Conservation (phyloP, 345 rosid genomes). For the Psidium friedrichsthalianum region DNA sequence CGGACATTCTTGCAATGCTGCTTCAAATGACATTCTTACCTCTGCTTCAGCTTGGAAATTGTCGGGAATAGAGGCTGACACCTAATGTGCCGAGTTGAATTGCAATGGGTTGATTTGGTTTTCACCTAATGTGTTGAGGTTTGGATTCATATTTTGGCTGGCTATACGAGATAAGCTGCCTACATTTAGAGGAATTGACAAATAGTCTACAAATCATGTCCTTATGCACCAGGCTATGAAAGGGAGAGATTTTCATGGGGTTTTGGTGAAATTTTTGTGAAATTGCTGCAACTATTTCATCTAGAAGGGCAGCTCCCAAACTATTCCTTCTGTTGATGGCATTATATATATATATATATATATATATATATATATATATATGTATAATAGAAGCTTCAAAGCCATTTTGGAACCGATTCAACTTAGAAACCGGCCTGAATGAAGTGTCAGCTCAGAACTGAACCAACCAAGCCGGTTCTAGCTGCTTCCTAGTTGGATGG, state of each 20-base stretch:
- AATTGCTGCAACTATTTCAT: background rate
- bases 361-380: no score
- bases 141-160: background rate
- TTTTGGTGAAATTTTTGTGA: background rate
- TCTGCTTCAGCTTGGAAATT: no score
- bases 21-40: background rate
- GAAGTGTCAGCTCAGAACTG: background rate
- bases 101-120: background rate
- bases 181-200: background rate
- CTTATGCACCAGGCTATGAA: constrained; percentile 6
- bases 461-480: background rate
- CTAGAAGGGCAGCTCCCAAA: background rate
- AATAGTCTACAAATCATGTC: background rate
- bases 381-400: background rate
- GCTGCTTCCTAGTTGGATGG: background rate
- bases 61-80: no score
- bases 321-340: background rate
- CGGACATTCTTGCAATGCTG: no score
- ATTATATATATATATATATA: background rate
- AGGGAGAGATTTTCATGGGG: background rate
- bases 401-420: background rate
- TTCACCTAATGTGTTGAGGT: background rate
- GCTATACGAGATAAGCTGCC: background rate
- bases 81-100: background rate
- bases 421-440: background rate